A percentile compares a stretch with the other conserved stretches of the same genome.
These are phyloP conservation scores for Calonectria pauciramosa DNA, from an alignment of 2,329 filamentous ascomycete species.

Conservation along the genomic window DNA sequence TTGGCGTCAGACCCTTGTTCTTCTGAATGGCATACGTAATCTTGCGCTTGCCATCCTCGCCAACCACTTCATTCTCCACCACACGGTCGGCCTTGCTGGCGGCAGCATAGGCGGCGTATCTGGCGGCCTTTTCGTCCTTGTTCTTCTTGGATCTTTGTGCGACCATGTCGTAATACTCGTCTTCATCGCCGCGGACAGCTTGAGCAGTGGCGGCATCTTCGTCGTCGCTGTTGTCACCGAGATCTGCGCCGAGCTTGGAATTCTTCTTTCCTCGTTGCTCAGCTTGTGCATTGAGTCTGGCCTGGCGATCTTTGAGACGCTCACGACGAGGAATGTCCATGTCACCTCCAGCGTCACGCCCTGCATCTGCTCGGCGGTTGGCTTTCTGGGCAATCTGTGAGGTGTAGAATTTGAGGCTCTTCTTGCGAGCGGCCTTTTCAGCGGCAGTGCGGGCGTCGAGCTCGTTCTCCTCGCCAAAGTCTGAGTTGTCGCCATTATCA, in stretches of 20 bases:
- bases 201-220: conserved; percentile 70
- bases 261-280: conserved; percentile 82
- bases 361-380: conserved; percentile 83
- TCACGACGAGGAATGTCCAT: conserved; percentile 90
- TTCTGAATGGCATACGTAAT: conserved; percentile 96
- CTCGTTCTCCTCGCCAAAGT: conserved; percentile 91
- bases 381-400: conserved; percentile 97
- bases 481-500: conserved; percentile 76
- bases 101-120: conserved; percentile 67
- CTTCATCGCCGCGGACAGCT: conserved; percentile 70
- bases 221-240: conserved; percentile 78
- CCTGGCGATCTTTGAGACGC: conserved; percentile 86
- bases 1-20: conserved; percentile 94
- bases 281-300: conserved; percentile 88
- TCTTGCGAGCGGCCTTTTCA: conserved; percentile 91
- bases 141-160: conserved; percentile 78
- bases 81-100: conserved; percentile 76
- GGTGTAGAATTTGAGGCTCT: conserved; percentile 96
- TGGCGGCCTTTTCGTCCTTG: conserved; percentile 77
- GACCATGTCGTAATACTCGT: conserved; percentile 93
- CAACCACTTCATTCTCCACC: conserved; percentile 77
- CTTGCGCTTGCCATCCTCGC: conserved; percentile 88
- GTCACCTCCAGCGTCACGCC: conserved; percentile 82
- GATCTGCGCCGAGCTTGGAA: conserved; percentile 73
- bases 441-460: conserved; percentile 84